Evolutionary conservation across 1,139 yeast genomes (phyloP), one percentile per base, ranked within the genome.

Genomic region (Schwanniomyces etchellsii): DNA sequence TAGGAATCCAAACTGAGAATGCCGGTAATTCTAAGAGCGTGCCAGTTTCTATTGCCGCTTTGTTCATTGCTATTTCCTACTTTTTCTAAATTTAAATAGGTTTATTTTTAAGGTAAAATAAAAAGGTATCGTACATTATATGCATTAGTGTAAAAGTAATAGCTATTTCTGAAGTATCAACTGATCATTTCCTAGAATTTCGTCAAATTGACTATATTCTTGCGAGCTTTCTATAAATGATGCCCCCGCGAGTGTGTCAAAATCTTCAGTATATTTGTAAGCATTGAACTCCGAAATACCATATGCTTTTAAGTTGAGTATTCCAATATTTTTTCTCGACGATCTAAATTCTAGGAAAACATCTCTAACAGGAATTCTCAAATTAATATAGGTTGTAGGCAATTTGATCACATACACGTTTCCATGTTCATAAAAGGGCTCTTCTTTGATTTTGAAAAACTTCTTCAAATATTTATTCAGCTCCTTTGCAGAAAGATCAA

Each of bases 251-350:
- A 59, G 28, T 27, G 45, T 33, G 5, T 50, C 50, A 28, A 59
- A 46, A 21, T 57, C 55, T 21, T 54, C 45, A 14, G 37, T 37
- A 32, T 55, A 52, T 33, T 49, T 55, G 34, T 49, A 51, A 9
- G 63, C 45, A 35, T 54, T 46, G 26, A 46, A 43, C 35, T 63
- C 68, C 27, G 55, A 55, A 14, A 65, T 53, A 3, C 74, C 74
- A 38, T 58, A 65, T 0, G 56, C 67, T 40, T 61, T 57, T 18
- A 66, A 27, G 29, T 50, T 52, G 27, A 40, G 50, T 28, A 64
- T 39, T 9, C 54, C 56, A n/a, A 56, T 44, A 4, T 30, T 28
- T 1, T 51, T 44, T 4, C 43, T 37, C 13, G 36, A 36, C 3
- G 54, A 39, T 20, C 38, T 43, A 18, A 68, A 46, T 34, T 62